Conservation (phyloP, 495 filamentous ascomycete species). For the Penicillium lagena region DNA sequence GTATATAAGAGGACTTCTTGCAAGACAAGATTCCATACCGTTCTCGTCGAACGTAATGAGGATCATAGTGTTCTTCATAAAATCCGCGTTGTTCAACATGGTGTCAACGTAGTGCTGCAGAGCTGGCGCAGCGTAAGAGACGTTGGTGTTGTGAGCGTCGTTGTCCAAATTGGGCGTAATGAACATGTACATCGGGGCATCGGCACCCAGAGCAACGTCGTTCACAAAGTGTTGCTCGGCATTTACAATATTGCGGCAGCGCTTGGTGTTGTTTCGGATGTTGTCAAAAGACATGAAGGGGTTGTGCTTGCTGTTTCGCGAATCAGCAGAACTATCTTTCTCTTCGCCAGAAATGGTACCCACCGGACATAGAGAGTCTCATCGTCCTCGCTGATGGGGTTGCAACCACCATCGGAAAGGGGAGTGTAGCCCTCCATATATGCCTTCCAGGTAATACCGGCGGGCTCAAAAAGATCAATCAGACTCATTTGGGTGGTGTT, state of each 20-base stretch:
- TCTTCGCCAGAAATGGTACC: neutral
- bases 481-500: constrained; percentile 7
- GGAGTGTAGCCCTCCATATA: constrained; percentile 8
- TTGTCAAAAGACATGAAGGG: constrained; percentile 13
- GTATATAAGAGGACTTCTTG: neutral
- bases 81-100: constrained; percentile 24
- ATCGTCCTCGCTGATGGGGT: constrained; percentile 4
- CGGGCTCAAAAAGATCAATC: constrained; percentile 6
- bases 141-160: constrained; percentile 10
- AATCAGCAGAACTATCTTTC: too few species aligned
- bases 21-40: neutral
- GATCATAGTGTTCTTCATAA: constrained; percentile 10
- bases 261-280: constrained; percentile 6
- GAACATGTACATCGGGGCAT: constrained; percentile 7
- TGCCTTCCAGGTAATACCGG: constrained; percentile 9
- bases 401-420: constrained; percentile 5
- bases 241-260: constrained; percentile 11
- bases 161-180: constrained; percentile 1
- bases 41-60: constrained; percentile 29
- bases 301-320: constrained; percentile 5
- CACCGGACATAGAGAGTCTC: constrained; percentile 7
- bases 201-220: constrained; percentile 4
- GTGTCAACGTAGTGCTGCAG: constrained; percentile 21
- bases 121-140: constrained; percentile 1
- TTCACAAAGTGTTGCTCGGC: constrained; percentile 5